phyloP scores from a whole-genome alignment of 2,329 filamentous ascomycete species.

The Chrysoporthe puriensis region DNA sequence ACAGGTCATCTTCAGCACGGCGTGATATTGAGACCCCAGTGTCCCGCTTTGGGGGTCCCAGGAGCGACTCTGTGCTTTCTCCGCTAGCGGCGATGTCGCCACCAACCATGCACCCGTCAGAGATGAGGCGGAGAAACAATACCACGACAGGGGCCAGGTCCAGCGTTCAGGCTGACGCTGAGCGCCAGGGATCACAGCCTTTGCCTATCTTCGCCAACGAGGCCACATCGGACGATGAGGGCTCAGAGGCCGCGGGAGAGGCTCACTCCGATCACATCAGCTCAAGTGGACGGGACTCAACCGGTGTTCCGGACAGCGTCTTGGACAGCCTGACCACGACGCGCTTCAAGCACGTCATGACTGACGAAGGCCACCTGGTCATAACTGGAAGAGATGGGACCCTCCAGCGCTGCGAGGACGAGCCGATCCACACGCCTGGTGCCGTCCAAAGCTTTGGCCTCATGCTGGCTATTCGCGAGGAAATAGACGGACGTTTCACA shows the following conservation, averaged over 20 bases:
- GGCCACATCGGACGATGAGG: conserved; percentile 37
- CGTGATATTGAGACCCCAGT: conserved; percentile 34
- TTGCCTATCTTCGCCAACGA: conserved; percentile 35
- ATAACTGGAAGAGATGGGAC: conserved; percentile 78
- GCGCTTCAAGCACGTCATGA: conserved; percentile 78
- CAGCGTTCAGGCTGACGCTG: conserved; percentile 50
- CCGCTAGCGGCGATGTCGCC: conserved; percentile 25
- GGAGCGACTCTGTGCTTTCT: conserved; percentile 24
- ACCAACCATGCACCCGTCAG: conserved; percentile 24
- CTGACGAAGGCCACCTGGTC: conserved; percentile 77
- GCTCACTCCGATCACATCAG: conserved; percentile 12
- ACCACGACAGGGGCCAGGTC: conserved; percentile 45
- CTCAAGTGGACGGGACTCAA: conserved; percentile 16
- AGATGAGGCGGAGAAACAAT: conserved; percentile 40
- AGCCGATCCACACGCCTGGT: conserved; percentile 86
- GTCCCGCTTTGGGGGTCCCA: conserved; percentile 30
- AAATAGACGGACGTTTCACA: conserved; percentile 66
- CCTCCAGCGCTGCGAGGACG: conserved; percentile 83
- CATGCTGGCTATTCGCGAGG: conserved; percentile 74
- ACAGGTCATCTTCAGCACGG: conserved; percentile 36
- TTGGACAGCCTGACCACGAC: conserved; percentile 59
- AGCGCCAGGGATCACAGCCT: conserved; percentile 43
- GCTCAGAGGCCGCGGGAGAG: conserved; percentile 30
- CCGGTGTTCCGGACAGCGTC: conserved; percentile 7
- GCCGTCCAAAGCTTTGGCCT: conserved; percentile 81